Conservation (phyloP, 2,329 filamentous ascomycete species). For the Aspergillus sp. region DNA sequence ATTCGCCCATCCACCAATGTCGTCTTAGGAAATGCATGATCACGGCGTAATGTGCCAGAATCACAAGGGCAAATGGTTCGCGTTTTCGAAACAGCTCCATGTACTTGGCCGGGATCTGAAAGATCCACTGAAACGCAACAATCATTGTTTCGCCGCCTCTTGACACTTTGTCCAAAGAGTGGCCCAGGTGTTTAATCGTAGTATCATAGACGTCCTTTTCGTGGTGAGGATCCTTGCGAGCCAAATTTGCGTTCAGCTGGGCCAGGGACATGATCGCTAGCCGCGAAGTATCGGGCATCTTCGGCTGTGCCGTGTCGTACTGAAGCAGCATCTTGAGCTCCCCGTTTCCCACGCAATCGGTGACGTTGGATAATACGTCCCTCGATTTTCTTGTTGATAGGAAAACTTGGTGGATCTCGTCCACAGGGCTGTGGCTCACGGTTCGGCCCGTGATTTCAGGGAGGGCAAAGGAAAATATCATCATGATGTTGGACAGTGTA, state of each 20-base stretch:
- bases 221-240: conserved; percentile 22
- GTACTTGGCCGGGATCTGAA: conserved; percentile 63
- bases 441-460: conserved; percentile 17
- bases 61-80: conserved; percentile 42
- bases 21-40: conserved; percentile 59
- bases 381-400: conserved; percentile 31
- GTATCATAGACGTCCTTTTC: conserved; percentile 27
- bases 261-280: conserved; percentile 29
- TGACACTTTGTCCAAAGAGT: conserved; percentile 29
- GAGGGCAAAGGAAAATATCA: conserved; percentile 36
- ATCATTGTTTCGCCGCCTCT: conserved; percentile 30
- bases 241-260: conserved; percentile 25
- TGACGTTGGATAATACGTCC: conserved; percentile 23
- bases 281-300: conserved; percentile 37
- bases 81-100: conserved; percentile 43
- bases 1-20: conserved; percentile 70
- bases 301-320: conserved; percentile 22
- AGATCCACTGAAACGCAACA: conserved; percentile 57
- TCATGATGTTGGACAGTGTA: conserved; percentile 34
- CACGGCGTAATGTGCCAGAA: conserved; percentile 47
- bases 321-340: conserved; percentile 29
- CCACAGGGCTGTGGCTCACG: conserved; percentile 18
- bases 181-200: conserved; percentile 28
- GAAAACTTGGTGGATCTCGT: conserved; percentile 34
- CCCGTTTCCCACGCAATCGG: conserved; percentile 24